Evolutionary conservation across 2,329 filamentous ascomycete species (phyloP).

Genomic region (Phoma herbarum): DNA sequence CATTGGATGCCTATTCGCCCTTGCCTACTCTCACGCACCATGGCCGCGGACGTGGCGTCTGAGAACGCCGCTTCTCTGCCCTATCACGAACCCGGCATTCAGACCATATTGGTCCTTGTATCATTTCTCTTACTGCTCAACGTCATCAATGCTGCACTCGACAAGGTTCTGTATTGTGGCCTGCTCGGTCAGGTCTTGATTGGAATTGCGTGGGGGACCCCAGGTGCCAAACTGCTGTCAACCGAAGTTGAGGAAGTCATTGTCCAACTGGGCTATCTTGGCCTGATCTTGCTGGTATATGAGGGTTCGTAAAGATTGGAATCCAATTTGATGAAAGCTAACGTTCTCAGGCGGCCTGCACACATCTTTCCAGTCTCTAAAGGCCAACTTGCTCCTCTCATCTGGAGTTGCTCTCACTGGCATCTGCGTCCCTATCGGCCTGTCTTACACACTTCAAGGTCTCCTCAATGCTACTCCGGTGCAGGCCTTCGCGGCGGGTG

Average conservation of each 20-base stretch:
- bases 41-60: constrained; percentile 31
- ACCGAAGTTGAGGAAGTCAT: constrained; percentile 62
- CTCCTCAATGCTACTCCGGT: constrained; percentile 62
- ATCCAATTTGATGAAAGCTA: constrained; percentile 4
- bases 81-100: constrained; percentile 71
- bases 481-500: constrained; percentile 76
- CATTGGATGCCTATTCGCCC: constrained; percentile 19
- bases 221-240: constrained; percentile 69
- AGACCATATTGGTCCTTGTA: constrained; percentile 66
- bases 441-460: constrained; percentile 68
- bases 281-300: constrained; percentile 75
- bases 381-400: constrained; percentile 69
- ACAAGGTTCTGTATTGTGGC: constrained; percentile 72
- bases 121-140: constrained; percentile 72
- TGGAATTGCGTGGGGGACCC: constrained; percentile 74
- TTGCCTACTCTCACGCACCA: constrained; percentile 29
- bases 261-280: constrained; percentile 75
- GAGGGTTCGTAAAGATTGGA: constrained; percentile 60
- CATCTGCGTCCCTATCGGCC: constrained; percentile 68
- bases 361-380: constrained; percentile 63
- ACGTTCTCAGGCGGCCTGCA: constrained; percentile 64
- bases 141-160: constrained; percentile 63
- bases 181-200: constrained; percentile 76
- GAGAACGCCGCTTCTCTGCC: constrained; percentile 51
- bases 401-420: constrained; percentile 71